Evolutionary conservation across 2,329 filamentous ascomycete species (phyloP).

Genomic region (Ophiostoma himal-ulmi): DNA sequence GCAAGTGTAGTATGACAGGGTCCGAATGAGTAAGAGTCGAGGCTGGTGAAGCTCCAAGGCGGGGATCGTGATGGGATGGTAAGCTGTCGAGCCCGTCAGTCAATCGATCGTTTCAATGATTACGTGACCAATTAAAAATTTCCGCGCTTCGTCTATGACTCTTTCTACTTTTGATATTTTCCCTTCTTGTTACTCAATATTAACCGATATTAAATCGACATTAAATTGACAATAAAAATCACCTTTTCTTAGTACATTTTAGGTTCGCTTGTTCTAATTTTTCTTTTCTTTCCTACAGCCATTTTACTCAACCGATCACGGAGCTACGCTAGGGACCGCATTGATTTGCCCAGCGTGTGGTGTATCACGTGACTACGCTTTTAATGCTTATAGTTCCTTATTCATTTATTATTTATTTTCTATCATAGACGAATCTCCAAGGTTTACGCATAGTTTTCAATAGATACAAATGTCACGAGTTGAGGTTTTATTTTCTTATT

Average conservation of each 20-base stretch:
- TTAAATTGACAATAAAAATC: not conserved
- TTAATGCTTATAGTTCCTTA: not conserved
- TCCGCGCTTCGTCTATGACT: slow-evolving; percentile 6
- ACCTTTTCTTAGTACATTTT: not conserved
- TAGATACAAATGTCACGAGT: too few relatives aligned
- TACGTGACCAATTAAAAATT: slow-evolving; percentile 15
- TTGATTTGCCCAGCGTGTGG: not conserved
- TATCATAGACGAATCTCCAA: not conserved
- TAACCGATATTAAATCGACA: not conserved
- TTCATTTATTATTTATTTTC: not conserved
- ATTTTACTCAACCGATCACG: not conserved
- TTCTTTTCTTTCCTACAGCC: not conserved
- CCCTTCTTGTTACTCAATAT: not conserved
- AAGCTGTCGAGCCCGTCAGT: not conserved
- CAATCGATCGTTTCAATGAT: not conserved
- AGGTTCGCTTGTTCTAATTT: slow-evolving; percentile 3
- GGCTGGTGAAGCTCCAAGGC: not conserved
- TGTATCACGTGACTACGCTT: not conserved
- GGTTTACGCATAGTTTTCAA: too few relatives aligned
- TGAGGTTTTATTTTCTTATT: too few relatives aligned
- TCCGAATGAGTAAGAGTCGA: not conserved
- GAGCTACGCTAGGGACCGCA: not conserved
- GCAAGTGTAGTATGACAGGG: not conserved
- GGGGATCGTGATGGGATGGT: not conserved
- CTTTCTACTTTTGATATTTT: not conserved